Base-by-base conservation (phyloP, 2,329 filamentous ascomycete genomes). In the Trichothecium sympodiale region DNA sequence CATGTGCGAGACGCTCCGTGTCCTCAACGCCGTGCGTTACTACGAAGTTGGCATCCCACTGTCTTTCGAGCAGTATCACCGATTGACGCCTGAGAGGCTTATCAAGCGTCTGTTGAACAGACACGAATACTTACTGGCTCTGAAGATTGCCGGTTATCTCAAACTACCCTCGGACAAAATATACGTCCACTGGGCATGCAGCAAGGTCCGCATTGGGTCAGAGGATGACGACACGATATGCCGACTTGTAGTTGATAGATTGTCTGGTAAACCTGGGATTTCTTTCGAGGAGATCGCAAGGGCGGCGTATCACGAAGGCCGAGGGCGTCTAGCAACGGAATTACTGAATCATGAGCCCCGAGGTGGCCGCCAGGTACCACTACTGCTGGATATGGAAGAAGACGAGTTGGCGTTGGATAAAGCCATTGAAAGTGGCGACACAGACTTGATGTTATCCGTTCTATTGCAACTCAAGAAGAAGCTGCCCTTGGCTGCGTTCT, bases 381-480 rank as follows among this genome's bases (percentile, higher is more conserved):
- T 98, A 3, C 72, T 98, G 3, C 67, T 98, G 29, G 87, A 75
- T 54, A 95, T 96, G 84, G 88, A 94, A 48, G 88, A 98, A 56
- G 89, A 95, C 45, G 85, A 88, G 44, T 77, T 96, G 29, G 91
- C 91, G 0, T 73, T 98, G 0, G 89, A 96, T 64, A 98, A 96
- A 57, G 89, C 91, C 8, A 85, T 96, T 40, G 87, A 95, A 55
- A 94, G 85, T 41, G 89, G 89, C 14, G 91, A 98, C 52, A 89
- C 88, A 0, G 91, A 98, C 46, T 71, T 98, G 3, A 76, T 94
- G n/a, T 80, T 85, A 47, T 88, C 80, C 51, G 91, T 98, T 5
- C 70, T 98, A 6, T 64, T 94, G 7, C 80, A 89, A 41, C 65
- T 98, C 27, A 91, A 87, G 62, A 86, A 85, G 58, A 94, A 94